Evolutionary conservation across 2,329 filamentous ascomycete genomes (phyloP).

Genomic region (Xylaria sp.): DNA sequence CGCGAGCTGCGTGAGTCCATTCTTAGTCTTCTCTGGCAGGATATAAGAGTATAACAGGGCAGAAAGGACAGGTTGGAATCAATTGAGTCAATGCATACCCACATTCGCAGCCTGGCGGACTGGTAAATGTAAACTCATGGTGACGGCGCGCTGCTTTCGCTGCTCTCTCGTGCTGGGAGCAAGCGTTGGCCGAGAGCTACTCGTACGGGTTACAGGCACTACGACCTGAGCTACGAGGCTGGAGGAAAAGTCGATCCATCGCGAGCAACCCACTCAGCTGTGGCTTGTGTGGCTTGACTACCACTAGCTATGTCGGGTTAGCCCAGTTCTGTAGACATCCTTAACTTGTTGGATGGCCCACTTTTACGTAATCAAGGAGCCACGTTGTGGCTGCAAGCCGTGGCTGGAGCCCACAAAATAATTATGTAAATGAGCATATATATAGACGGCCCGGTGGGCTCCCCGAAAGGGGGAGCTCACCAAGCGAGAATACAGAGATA

Average conservation of each 20-base stretch:
- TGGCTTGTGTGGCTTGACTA: conserved; percentile 3
- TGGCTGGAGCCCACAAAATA: too few relatives aligned
- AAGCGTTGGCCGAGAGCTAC: neutral
- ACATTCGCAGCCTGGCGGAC: conserved; percentile 55
- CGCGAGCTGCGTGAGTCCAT: conserved; percentile 15
- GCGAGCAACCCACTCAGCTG: neutral
- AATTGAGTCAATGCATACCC: conserved; percentile 42
- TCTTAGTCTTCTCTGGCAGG: neutral
- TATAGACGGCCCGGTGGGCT: too few relatives aligned
- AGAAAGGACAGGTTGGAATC: conserved; percentile 13
- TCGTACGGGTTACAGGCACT: neutral
- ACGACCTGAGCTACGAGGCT: neutral
- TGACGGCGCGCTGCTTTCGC: conserved; percentile 16
- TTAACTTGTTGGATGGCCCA: too few relatives aligned
- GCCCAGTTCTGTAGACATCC: neutral
- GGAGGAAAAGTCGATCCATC: neutral
- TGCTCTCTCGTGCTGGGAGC: conserved; percentile 7
- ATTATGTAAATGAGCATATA: too few relatives aligned
- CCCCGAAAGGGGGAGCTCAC: too few relatives aligned
- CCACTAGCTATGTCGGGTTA: neutral
- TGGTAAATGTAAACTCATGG: conserved; percentile 62
- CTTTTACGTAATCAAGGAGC: too few relatives aligned
- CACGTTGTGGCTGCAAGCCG: too few relatives aligned
- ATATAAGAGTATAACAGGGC: neutral
- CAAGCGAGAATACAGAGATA: too few relatives aligned